Evolutionary conservation across 495 filamentous ascomycete species (phyloP).

Genomic region (Aspergillus egyptiacus): DNA sequence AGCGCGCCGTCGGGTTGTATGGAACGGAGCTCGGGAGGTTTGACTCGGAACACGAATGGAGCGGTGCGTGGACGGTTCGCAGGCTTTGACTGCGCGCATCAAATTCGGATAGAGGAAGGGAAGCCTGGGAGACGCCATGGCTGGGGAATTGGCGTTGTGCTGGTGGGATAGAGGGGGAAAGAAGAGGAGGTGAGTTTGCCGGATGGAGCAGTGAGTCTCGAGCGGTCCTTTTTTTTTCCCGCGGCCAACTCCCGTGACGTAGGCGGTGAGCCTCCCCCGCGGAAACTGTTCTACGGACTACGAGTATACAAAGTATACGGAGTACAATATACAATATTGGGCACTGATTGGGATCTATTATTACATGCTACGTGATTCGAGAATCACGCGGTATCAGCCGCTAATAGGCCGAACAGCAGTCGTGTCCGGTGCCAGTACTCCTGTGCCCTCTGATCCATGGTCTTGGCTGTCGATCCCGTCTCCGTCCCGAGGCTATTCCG

Average conservation of each 20-base stretch:
- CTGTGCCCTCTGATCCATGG: slow-evolving; percentile 50
- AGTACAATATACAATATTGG: no score
- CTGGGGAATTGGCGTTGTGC: background rate
- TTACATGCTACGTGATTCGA: background rate
- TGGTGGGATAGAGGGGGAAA: slow-evolving; percentile 8
- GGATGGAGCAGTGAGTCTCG: background rate
- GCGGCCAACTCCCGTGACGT: slow-evolving; percentile 33
- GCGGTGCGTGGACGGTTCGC: slow-evolving; percentile 30
- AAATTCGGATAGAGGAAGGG: slow-evolving; percentile 72
- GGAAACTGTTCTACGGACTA: slow-evolving; percentile 22
- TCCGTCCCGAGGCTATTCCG: slow-evolving; percentile 42
- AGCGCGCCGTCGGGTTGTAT: slow-evolving; percentile 33
- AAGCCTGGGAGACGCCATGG: slow-evolving; percentile 64
- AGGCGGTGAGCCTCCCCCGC: slow-evolving; percentile 29
- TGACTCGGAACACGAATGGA: slow-evolving; percentile 23
- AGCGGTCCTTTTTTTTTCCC: slow-evolving; percentile 23
- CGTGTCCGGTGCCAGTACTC: slow-evolving; percentile 79
- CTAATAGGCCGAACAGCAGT: slow-evolving; percentile 62
- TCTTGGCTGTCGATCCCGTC: slow-evolving; percentile 33
- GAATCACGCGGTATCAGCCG: slow-evolving; percentile 10
- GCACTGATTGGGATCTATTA: no score
- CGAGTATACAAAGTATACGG: no score
- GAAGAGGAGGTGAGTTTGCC: slow-evolving; percentile 5
- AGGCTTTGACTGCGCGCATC: slow-evolving; percentile 41
- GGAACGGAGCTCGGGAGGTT: slow-evolving; percentile 28